A percentile compares a stretch with the other conserved stretches of the same genome.
phyloP scores from a whole-genome alignment of 2,329 filamentous ascomycete species.

The Cladorrhinum sp. region DNA sequence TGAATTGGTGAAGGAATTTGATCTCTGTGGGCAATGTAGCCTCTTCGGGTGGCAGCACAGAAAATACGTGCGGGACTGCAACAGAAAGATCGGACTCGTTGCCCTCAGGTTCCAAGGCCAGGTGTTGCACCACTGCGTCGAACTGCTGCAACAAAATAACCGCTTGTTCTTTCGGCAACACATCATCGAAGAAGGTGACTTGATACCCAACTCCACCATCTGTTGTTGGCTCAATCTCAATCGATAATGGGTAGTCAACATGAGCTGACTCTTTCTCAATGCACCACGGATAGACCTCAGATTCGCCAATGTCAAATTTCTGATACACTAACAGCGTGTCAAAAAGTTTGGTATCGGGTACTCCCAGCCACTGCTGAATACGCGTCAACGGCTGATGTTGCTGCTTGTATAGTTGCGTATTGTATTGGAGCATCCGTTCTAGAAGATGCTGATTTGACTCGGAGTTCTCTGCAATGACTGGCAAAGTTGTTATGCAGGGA shows the following conservation, averaged over 20 bases:
- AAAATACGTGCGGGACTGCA: constrained; percentile 47
- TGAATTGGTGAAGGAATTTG: constrained; percentile 70
- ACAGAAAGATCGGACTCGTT: constrained; percentile 39
- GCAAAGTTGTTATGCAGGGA: constrained; percentile 79
- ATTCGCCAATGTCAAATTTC: constrained; percentile 43
- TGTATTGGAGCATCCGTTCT: constrained; percentile 61
- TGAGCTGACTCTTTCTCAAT: constrained; percentile 63
- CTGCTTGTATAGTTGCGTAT: constrained; percentile 61
- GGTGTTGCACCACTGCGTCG: constrained; percentile 60
- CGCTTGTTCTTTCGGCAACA: constrained; percentile 69
- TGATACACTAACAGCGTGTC: constrained; percentile 87
- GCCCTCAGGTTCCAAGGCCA: constrained; percentile 49
- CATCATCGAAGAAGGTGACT: constrained; percentile 61
- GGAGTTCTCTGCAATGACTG: constrained; percentile 59
- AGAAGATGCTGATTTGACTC: constrained; percentile 57
- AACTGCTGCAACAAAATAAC: constrained; percentile 66
- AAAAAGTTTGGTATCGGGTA: constrained; percentile 65
- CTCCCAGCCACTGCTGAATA: constrained; percentile 70
- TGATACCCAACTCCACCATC: constrained; percentile 55
- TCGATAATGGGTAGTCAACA: constrained; percentile 75
- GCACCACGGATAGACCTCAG: constrained; percentile 49
- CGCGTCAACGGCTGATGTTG: constrained; percentile 69
- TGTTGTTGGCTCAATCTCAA: constrained; percentile 66
- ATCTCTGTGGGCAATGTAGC: constrained; percentile 56
- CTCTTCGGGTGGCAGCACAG: constrained; percentile 62